Conservation (phyloP, 805 yeast species). For the Saccharomycopsis microspora region DNA sequence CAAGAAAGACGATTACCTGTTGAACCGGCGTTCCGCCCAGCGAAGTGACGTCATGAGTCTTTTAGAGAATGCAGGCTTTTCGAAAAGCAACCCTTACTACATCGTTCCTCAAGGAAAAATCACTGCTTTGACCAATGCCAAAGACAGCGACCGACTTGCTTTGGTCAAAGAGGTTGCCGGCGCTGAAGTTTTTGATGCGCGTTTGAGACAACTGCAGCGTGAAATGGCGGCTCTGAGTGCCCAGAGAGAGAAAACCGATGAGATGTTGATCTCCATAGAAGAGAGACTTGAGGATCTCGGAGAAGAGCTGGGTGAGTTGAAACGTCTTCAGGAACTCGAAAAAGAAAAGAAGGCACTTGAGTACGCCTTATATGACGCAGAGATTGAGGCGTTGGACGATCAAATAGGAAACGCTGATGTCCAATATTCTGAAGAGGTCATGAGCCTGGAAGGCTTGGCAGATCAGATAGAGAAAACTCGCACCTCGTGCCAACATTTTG, state of each 20-base stretch:
- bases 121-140: constrained; percentile 79
- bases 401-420: constrained; percentile 51
- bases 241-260: constrained; percentile 63
- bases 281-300: constrained; percentile 69
- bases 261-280: constrained; percentile 57
- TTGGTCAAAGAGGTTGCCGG: constrained; percentile 90
- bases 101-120: constrained; percentile 96
- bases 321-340: constrained; percentile 56
- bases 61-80: constrained; percentile 86
- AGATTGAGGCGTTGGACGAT: constrained; percentile 47
- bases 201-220: constrained; percentile 64
- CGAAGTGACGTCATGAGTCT: constrained; percentile 71
- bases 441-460: constrained; percentile 42
- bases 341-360: constrained; percentile 60
- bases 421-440: constrained; percentile 38
- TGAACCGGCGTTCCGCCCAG: constrained; percentile 71
- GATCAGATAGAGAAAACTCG: constrained; percentile 55
- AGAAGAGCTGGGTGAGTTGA: constrained; percentile 67
- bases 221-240: constrained; percentile 67
- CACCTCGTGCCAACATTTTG: constrained; percentile 31
- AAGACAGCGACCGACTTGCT: constrained; percentile 69
- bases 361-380: constrained; percentile 68
- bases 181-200: constrained; percentile 79
- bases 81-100: constrained; percentile 83
- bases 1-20: constrained; percentile 81